Conservation (phyloP, 345 rosid genomes). For the Linum tenue region DNA sequence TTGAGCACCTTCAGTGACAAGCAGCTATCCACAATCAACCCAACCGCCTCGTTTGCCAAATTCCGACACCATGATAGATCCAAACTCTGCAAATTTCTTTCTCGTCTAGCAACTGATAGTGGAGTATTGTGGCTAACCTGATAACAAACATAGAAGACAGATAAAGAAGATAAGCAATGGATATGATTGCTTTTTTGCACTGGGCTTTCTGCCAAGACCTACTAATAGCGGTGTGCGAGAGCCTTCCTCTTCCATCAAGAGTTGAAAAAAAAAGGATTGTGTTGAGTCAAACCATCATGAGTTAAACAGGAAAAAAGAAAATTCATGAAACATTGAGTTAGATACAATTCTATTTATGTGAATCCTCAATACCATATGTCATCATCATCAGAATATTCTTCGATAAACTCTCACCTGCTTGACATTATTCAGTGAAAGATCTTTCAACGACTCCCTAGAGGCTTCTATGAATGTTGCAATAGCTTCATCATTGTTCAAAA, state of each 20-base stretch:
- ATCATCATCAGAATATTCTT: no score
- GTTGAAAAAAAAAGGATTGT: no score
- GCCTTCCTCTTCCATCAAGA: no score
- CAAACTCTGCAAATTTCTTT: conserved; percentile 42
- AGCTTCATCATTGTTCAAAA: conserved; percentile 68
- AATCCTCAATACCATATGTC: no score
- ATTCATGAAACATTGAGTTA: no score
- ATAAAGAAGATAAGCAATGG: background rate
- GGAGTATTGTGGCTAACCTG: conserved; percentile 71
- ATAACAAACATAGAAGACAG: conserved; percentile 5
- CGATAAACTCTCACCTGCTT: conserved; percentile 44
- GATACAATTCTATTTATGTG: no score
- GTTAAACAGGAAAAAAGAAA: no score
- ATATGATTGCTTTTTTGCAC: no score
- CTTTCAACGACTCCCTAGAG: conserved; percentile 51
- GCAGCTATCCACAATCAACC: conserved; percentile 81
- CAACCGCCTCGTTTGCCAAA: conserved; percentile 52
- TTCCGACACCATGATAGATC: conserved; percentile 84
- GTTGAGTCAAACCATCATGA: no score
- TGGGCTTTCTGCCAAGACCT: no score
- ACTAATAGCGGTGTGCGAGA: no score
- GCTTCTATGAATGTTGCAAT: conserved; percentile 83
- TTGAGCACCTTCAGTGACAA: conserved; percentile 51
- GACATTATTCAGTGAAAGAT: conserved; percentile 62
- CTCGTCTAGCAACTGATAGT: conserved; percentile 47